Percentiles rank a stretch among this genome's conserved stretches.
Conservation (phyloP, 306 rosid species). For the Senna tora region DNA sequence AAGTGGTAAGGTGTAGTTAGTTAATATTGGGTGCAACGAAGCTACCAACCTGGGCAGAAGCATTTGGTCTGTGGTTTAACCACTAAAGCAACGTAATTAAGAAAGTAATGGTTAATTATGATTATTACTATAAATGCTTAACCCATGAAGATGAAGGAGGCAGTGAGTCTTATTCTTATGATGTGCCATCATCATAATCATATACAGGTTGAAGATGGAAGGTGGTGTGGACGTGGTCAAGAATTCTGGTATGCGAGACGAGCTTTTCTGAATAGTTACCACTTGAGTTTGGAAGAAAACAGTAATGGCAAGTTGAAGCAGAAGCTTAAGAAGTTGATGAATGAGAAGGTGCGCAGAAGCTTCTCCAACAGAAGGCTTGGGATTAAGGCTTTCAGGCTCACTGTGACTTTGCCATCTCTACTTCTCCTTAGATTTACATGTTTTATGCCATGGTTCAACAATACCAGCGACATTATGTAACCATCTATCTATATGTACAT, state of each 20-base stretch:
- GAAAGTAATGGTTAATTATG: no score
- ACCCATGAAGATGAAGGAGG: not conserved
- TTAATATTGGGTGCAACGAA: conserved; percentile 49
- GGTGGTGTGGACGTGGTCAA: conserved; percentile 36
- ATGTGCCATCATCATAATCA: not conserved
- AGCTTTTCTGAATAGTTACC: conserved; percentile 62
- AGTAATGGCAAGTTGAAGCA: conserved; percentile 36
- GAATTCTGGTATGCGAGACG: conserved; percentile 57
- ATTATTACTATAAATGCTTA: no score
- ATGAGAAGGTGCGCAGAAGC: conserved; percentile 27
- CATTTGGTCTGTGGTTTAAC: conserved; percentile 43
- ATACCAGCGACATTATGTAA: conserved; percentile 17
- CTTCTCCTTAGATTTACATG: conserved; percentile 45
- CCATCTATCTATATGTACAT: no score
- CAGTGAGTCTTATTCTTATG: not conserved
- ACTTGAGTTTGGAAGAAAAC: conserved; percentile 41
- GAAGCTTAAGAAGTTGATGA: conserved; percentile 48
- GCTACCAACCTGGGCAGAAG: conserved; percentile 37
- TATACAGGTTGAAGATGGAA: conserved; percentile 23
- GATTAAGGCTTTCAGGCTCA: conserved; percentile 47
- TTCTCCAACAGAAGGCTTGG: conserved; percentile 44
- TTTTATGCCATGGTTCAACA: conserved; percentile 48
- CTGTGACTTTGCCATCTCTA: conserved; percentile 44
- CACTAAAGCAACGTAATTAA: conserved; percentile 5
- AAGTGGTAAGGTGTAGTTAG: not conserved